Evolutionary conservation across 148 eudicot species (phyloP).

Genomic region (Cornus florida): DNA sequence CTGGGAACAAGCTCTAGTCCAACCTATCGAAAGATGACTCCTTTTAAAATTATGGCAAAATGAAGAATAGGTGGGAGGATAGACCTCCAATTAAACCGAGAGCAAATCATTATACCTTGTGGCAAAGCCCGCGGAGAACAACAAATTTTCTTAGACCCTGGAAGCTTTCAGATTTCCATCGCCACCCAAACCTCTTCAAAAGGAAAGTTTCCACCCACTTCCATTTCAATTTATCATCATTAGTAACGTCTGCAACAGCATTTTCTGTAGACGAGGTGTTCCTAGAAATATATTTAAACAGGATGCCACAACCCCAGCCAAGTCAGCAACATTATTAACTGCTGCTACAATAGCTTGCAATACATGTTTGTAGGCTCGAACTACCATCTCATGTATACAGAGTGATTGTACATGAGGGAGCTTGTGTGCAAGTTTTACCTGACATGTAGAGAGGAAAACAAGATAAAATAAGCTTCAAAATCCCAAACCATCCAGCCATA

Average conservation of each 20-base stretch:
- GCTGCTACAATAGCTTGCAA: slow-evolving; percentile 79
- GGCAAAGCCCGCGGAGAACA: slow-evolving; percentile 94
- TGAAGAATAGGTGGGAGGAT: neutral
- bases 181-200: slow-evolving; percentile 77
- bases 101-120: slow-evolving; percentile 52
- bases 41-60: neutral
- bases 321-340: slow-evolving; percentile 48
- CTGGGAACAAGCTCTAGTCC: slow-evolving; percentile 90
- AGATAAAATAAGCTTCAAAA: slow-evolving; percentile 7
- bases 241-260: slow-evolving; percentile 41
- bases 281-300: slow-evolving; percentile 89
- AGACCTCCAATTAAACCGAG: neutral
- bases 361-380: slow-evolving; percentile 90
- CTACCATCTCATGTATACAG: slow-evolving; percentile 90
- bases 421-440: slow-evolving; percentile 96
- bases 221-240: slow-evolving; percentile 67
- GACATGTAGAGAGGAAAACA: slow-evolving; percentile 13
- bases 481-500: neutral
- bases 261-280: slow-evolving; percentile 37
- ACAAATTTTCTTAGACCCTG: slow-evolving; percentile 74
- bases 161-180: slow-evolving; percentile 63
- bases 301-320: slow-evolving; percentile 70
- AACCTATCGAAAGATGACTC: slow-evolving; percentile 45
- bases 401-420: slow-evolving; percentile 93
- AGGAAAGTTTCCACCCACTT: slow-evolving; percentile 81